A percentile compares a stretch with the other conserved stretches of the same genome.
phyloP scores from a whole-genome alignment of 2,329 filamentous ascomycete species.

The Colletotrichum godetiae region DNA sequence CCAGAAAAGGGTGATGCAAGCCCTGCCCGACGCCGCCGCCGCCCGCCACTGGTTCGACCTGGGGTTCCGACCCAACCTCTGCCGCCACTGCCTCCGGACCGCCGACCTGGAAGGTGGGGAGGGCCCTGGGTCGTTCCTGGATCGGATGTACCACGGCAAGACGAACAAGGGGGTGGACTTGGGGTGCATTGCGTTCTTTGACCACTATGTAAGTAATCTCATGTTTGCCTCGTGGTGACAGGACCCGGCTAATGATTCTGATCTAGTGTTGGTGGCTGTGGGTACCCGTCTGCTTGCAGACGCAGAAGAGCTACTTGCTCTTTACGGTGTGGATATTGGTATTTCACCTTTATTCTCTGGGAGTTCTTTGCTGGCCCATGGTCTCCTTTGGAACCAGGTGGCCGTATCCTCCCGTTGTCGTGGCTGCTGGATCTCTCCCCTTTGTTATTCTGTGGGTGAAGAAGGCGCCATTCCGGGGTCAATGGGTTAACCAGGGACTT shows the following conservation, averaged over 20 bases:
- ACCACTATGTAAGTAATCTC: background rate
- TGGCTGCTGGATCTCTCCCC: background rate
- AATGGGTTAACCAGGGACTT: background rate
- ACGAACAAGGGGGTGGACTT: background rate
- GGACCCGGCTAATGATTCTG: background rate
- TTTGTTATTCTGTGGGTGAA: background rate
- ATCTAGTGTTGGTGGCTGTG: conserved; percentile 1
- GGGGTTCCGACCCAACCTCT: background rate
- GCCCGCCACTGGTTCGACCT: background rate
- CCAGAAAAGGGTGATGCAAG: background rate
- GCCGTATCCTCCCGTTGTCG: background rate
- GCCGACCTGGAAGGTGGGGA: background rate
- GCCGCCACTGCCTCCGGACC: background rate
- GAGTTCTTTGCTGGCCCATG: background rate
- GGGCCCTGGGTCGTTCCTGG: background rate
- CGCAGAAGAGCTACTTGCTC: background rate
- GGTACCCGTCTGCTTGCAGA: background rate
- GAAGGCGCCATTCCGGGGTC: background rate
- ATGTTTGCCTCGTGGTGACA: background rate
- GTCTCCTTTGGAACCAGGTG: background rate
- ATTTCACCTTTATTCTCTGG: background rate
- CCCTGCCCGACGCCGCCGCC: background rate
- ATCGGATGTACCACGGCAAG: background rate
- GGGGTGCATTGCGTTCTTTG: background rate
- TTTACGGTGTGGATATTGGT: background rate